Conservation (phyloP, 2,329 filamentous ascomycete genomes). For the Xylaria sp. region DNA sequence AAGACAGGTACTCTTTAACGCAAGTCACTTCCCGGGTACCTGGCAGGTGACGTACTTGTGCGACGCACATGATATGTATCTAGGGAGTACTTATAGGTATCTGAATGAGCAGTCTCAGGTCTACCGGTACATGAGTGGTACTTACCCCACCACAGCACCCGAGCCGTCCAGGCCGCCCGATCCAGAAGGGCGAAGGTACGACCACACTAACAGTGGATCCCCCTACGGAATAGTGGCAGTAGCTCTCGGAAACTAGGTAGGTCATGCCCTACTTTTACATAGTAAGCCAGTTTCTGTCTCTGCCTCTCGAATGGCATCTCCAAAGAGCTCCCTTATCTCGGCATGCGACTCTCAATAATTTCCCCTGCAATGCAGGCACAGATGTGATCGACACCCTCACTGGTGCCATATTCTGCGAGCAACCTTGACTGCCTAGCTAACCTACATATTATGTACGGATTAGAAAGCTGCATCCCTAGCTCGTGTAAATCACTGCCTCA, state of each 20-base stretch:
- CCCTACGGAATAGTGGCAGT: background rate
- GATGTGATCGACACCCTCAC: background rate
- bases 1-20: no score
- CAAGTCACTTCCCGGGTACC: no score
- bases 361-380: conserved; percentile 2
- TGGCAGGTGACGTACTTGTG: no score
- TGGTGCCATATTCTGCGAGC: conserved; percentile 1
- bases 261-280: background rate
- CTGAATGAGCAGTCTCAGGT: no score
- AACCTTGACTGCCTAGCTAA: background rate
- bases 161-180: background rate
- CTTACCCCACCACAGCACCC: background rate
- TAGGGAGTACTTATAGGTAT: no score
- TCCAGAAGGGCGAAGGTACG: background rate
- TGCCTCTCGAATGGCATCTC: background rate
- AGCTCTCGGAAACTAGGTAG: background rate
- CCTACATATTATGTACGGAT: background rate
- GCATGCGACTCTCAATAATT: conserved; percentile 2
- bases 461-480: background rate
- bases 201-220: background rate
- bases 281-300: background rate
- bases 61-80: no score
- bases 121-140: background rate
- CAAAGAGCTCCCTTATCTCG: background rate
- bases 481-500: conserved; percentile 4